Base-by-base conservation (phyloP, 768 basidiomycete genomes). In the Hysterangium stoloniferum region DNA sequence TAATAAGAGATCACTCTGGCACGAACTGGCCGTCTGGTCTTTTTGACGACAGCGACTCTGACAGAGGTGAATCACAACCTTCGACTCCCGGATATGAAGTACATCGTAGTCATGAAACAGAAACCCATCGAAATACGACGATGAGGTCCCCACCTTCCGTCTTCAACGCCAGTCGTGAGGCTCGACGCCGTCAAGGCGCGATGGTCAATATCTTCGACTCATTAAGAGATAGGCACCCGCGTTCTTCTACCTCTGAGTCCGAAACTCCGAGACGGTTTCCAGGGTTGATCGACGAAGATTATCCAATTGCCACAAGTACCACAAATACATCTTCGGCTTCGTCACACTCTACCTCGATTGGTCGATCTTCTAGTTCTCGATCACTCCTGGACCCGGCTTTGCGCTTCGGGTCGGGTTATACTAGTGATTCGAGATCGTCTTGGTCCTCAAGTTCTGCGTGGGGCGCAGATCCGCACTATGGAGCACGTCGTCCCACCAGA, bases 361-460 rank as follows among this genome's bases (percentile, higher is more conserved):
- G 25, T 15, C 37, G 49, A 13, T 4, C 40, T 15, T 42, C 49
- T 6, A 25, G 38, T 29, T 51, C 49, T 13, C 49, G 49, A 28
- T 51, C 49, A 41, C 41, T 51, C 6, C 31, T 51, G 19, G 49
- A 51, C 31, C 49, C 49, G 28, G 35, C 38, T 4, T 31, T 51
- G 25, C 37, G 49, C 11, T 51, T 51, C 25, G 41, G 41, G 17
- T 40, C 49, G 24, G 29, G 19, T 29, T 6, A 37, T 25, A 45
- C n/a, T 25, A 6, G 12, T 45, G 24, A 25, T 19, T 51, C 34
- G 3, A 11, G 9, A 8, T 24, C 40, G 6, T 51, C 49, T 4
- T 49, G 22, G 35, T 24, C 48, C 13, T 38, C 38, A n/a, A 20
- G n/a, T 24, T 40, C 28, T 11, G 49, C 31, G 20, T 40, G 33